These are phyloP conservation scores for Plasmopara muralis DNA, from an alignment of 352 stramenopile genomes.

Conservation along the genomic window DNA sequence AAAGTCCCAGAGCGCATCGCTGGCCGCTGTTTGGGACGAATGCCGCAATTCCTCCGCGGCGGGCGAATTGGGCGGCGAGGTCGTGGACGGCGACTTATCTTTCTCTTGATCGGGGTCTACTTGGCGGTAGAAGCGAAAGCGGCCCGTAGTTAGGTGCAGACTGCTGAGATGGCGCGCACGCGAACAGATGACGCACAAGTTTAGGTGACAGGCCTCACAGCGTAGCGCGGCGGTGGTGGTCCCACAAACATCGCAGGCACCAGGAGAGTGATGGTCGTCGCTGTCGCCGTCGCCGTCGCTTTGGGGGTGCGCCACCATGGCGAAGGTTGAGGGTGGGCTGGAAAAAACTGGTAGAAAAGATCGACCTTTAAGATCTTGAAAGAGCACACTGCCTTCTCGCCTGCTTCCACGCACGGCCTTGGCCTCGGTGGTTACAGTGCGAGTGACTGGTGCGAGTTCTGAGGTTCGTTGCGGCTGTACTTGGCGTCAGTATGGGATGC, in stretches of 20 bases:
- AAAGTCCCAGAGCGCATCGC: constrained; percentile 26
- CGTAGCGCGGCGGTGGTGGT: constrained; percentile 19
- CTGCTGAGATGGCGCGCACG: constrained; percentile 34
- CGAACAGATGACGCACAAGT: constrained; percentile 38
- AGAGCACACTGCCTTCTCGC: constrained; percentile 11
- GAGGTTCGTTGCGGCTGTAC: constrained; percentile 10
- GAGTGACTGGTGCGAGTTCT: constrained; percentile 17
- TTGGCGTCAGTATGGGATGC: constrained; percentile 13
- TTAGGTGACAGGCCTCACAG: constrained; percentile 44
- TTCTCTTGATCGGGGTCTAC: constrained; percentile 1
- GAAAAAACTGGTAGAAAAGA: background rate
- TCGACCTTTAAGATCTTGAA: constrained; percentile 14
- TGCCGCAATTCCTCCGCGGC: constrained; percentile 10
- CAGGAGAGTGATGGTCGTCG: constrained; percentile 9
- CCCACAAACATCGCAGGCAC: constrained; percentile 44
- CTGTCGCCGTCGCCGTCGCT: constrained; percentile 9
- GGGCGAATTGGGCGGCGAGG: constrained; percentile 23
- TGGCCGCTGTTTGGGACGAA: constrained; percentile 4
- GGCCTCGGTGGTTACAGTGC: constrained; percentile 22
- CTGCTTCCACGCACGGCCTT: constrained; percentile 8
- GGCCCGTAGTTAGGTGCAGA: constrained; percentile 35
- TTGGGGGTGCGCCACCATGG: constrained; percentile 7
- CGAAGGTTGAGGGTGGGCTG: background rate
- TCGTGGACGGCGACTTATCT: constrained; percentile 23
- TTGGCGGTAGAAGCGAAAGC: constrained; percentile 23